A percentile compares a stretch with the other conserved stretches of the same genome.
Conservation (phyloP, 345 rosid species). For the Gossypium anomalum region DNA sequence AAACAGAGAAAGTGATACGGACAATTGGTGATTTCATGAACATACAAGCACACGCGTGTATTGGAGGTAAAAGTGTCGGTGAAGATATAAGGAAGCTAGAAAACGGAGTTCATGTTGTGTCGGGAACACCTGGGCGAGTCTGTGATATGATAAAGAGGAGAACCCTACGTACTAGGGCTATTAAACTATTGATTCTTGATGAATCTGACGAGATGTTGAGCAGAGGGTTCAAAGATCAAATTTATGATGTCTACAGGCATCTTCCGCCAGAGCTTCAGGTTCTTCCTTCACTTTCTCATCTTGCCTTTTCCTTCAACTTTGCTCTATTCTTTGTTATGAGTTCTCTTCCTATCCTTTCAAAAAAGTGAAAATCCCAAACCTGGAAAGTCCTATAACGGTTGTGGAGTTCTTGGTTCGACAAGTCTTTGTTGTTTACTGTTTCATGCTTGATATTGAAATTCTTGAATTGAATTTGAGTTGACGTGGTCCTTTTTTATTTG, state of each 20-base stretch:
- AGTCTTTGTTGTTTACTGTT: neutral
- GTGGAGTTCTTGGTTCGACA: neutral
- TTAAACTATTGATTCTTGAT: constrained; percentile 52
- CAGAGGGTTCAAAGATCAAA: constrained; percentile 99
- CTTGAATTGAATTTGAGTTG: neutral
- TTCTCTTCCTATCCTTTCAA: neutral
- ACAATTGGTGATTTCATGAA: constrained; percentile 69
- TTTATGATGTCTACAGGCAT: constrained; percentile 89
- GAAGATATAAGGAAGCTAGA: constrained; percentile 87
- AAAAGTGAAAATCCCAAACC: neutral
- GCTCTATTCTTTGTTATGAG: neutral
- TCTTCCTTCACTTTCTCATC: neutral
- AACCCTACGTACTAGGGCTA: constrained; percentile 78
- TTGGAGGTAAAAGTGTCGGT: constrained; percentile 96
- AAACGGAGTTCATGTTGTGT: constrained; percentile 60
- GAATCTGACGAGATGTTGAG: constrained; percentile 99
- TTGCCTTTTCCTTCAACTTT: neutral
- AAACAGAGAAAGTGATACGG: constrained; percentile 76
- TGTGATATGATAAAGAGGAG: constrained; percentile 99
- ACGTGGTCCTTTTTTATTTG: neutral
- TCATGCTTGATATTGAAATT: neutral
- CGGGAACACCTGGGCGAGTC: constrained; percentile 97
- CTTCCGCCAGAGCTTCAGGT: constrained; percentile 99
- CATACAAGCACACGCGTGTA: constrained; percentile 78
- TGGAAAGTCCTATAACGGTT: neutral